Evolutionary conservation across 2,329 filamentous ascomycete genomes (phyloP), one percentile per base, ranked within the genome.

Genomic region (Achaetomium macrosporum): DNA sequence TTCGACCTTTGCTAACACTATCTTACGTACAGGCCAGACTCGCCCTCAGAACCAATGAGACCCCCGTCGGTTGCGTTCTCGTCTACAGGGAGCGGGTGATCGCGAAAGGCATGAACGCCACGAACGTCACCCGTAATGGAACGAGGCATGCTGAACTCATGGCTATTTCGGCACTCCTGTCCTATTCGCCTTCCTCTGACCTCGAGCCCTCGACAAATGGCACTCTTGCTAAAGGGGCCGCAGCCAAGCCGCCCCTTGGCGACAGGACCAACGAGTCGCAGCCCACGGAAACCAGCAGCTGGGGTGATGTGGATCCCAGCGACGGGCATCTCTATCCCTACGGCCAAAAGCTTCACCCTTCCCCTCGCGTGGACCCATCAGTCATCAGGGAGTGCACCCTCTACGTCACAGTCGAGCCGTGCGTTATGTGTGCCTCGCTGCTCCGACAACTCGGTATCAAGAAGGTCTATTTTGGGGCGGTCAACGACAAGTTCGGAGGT

Each of bases 391-490:
- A 91, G 59, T 79, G 78, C 61, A 87, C 84, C 10, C 81, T 99
- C 47, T 99, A 99, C 69, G 93, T 99, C 45, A 99, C 93, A 0
- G 92, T 99, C 50, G 95, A 99, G 71, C 93, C 93, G 5, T 99
- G 93, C 69, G 90, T 99, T 73, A 99, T 99, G 93, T 99, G 93
- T 67, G 93, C 93, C 12, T 95, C 90, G 7, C 83, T 95, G 49
- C 78, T 99, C 47, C 83, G 90, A 47, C 95, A 99, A 70, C 85
- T 95, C 59, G 82, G 84, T 13, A 90, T 99, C 69, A 82, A 87
- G 57, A 87, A 86, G 60, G 93, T 99, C 31, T 97, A 92, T 69
- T 99, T 93, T 69, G 95, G 93, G 5, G 95, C 91, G 55, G 83
- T 88, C 63, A 99, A 99, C 68, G 93, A 99, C 73, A 88, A 95